Evolutionary conservation across 768 basidiomycete species (phyloP), one percentile per base, ranked within the genome.

Genomic region (Strobilomyces echinocephalus): DNA sequence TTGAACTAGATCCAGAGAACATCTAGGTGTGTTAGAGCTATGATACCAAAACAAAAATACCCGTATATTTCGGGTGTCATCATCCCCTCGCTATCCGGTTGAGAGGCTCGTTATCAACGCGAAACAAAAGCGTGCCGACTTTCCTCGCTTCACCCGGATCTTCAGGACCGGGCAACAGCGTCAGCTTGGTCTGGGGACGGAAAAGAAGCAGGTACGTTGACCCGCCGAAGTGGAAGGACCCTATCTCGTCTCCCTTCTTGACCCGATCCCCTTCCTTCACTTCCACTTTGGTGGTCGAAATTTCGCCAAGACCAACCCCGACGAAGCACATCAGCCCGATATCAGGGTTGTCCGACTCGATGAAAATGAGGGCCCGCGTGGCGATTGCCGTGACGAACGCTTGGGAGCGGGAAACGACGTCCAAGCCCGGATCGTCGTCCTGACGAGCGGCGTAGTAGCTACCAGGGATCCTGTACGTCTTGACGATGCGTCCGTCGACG

Each of bases 141-240:
- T 48, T 50, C 55, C 58, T 56, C 11, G 61, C 56, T 5, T 46
- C 31, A 2, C 35, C n/a, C 2, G 52, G 21, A 20, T 44, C 26
- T 3, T 50, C 26, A 2, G 58, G 45, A 35, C 56, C 61, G 16
- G 58, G 53, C 43, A 60, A 38, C 43, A 65, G 24, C 40, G 44
- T 64, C 53, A 67, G 14, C 50, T 50, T 41, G 39, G 66, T 65
- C 52, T 71, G 58, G 12, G 67, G 66, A 34, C 70, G 52, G 69
- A 83, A 84, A 10, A 81, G 54, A 39, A 78, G 54, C 50, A 72
- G 65, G 51, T 79, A 73, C 1, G 78, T 74, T 18, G 79, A 84
- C 3, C 82, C 82, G 1, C 81, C 81, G 67, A 83, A 84, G 60
- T 83, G 82, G 74, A 86, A 82, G 70, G 74, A 77, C 54, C 84